Conservation (phyloP, 106 monocot species). For the Allium cepa region DNA sequence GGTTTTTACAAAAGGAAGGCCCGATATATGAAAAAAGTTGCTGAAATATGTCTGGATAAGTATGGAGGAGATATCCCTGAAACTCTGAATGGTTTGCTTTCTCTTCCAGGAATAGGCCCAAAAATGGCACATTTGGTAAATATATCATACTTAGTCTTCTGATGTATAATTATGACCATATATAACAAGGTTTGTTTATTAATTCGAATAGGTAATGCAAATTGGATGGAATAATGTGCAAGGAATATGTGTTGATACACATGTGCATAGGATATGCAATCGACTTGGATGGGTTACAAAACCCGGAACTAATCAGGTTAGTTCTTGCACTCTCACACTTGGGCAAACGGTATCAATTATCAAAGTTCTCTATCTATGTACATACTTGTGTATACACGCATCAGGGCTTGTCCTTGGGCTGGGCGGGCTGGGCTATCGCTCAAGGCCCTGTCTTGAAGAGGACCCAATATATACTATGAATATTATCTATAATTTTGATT, state of each 20-base stretch:
- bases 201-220: conserved; percentile 62
- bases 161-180: neutral
- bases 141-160: neutral
- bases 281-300: conserved; percentile 92
- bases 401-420: too few relatives aligned
- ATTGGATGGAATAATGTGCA: conserved; percentile 88
- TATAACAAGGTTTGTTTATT: neutral
- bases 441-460: too few relatives aligned
- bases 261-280: conserved; percentile 93
- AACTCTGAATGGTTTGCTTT: conserved; percentile 67
- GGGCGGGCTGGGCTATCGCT: too few relatives aligned
- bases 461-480: too few relatives aligned
- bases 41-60: conserved; percentile 77
- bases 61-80: conserved; percentile 83
- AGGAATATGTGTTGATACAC: conserved; percentile 99
- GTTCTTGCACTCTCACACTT: neutral
- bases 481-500: too few relatives aligned
- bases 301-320: conserved; percentile 55
- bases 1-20: conserved; percentile 98
- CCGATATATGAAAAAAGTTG: conserved; percentile 74
- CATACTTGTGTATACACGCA: too few relatives aligned
- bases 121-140: conserved; percentile 98
- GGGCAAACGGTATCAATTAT: too few relatives aligned
- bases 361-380: too few relatives aligned
- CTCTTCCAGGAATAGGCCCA: conserved; percentile 84